Evolutionary conservation across 129 eudicot species (phyloP).

Genomic region (Logfia minima): DNA sequence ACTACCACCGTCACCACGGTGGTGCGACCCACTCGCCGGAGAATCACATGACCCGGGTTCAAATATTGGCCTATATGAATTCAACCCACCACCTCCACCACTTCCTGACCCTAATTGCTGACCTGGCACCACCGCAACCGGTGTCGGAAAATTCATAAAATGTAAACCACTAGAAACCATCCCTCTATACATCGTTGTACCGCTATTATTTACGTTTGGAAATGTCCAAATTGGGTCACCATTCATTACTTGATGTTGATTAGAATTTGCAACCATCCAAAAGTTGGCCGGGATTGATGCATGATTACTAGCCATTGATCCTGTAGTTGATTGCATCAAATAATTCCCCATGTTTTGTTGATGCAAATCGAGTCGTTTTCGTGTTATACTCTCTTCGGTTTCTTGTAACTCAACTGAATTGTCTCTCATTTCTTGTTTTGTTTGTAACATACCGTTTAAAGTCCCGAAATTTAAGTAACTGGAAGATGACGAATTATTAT

Average conservation of each 20-base stretch:
- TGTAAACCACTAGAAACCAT: constrained; percentile 78
- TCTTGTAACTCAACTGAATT: constrained; percentile 53
- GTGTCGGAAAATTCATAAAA: constrained; percentile 89
- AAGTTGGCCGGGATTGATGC: constrained; percentile 79
- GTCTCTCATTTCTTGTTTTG: constrained; percentile 63
- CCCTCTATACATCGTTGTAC: constrained; percentile 77
- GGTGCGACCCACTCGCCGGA: constrained; percentile 68
- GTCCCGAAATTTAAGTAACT: constrained; percentile 58
- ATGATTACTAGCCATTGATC: constrained; percentile 52
- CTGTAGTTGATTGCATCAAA: constrained; percentile 62
- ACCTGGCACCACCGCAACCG: constrained; percentile 70
- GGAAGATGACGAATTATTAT: constrained; percentile 26
- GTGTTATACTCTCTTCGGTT: constrained; percentile 45
- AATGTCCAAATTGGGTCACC: constrained; percentile 93
- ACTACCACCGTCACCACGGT: constrained; percentile 48
- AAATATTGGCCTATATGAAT: constrained; percentile 49
- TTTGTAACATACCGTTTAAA: constrained; percentile 50
- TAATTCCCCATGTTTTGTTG: constrained; percentile 65
- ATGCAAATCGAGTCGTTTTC: constrained; percentile 52
- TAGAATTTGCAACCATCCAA: constrained; percentile 91
- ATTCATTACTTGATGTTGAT: constrained; percentile 54
- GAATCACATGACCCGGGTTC: constrained; percentile 62
- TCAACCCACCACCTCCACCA: constrained; percentile 57
- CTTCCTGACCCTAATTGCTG: constrained; percentile 42
- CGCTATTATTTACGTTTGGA: constrained; percentile 59